Evolutionary conservation across 768 basidiomycete genomes (phyloP).

Genomic region (Collybiopsis confluens): DNA sequence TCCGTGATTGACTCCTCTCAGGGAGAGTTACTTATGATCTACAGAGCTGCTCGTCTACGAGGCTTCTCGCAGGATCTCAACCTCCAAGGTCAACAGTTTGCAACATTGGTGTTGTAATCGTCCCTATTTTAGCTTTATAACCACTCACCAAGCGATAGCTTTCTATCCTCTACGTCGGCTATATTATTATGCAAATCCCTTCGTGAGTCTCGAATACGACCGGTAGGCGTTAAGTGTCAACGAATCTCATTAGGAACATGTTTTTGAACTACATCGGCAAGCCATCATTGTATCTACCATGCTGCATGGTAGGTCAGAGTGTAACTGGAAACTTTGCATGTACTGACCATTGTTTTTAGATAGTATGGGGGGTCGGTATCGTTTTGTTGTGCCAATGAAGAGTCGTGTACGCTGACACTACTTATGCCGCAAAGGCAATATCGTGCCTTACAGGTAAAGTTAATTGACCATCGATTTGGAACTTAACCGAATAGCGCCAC

Average conservation of each 20-base stretch:
- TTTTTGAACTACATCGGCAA: constrained; percentile 48
- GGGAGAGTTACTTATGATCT: not conserved
- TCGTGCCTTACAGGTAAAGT: constrained; percentile 34
- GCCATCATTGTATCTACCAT: constrained; percentile 52
- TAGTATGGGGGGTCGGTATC: not conserved
- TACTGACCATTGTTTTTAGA: not conserved
- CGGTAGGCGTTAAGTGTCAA: constrained; percentile 28
- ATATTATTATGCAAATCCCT: constrained; percentile 39
- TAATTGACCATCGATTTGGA: not conserved
- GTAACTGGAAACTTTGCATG: not conserved
- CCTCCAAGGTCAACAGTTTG: constrained; percentile 60
- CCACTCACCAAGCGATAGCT: constrained; percentile 9
- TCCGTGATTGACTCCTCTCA: not conserved
- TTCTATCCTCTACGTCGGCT: constrained; percentile 10
- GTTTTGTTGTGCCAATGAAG: not conserved
- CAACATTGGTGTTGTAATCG: constrained; percentile 35
- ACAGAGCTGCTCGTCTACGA: constrained; percentile 64
- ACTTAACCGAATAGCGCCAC: not conserved
- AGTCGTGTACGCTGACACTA: not conserved
- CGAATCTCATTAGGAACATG: constrained; percentile 54
- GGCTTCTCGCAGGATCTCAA: constrained; percentile 69
- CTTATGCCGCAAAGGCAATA: constrained; percentile 33
- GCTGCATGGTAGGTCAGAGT: constrained; percentile 32
- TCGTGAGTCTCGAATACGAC: constrained; percentile 20
- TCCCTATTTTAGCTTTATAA: no score